Base-by-base conservation (phyloP, 345 rosid species). In the Angophora floribunda region DNA sequence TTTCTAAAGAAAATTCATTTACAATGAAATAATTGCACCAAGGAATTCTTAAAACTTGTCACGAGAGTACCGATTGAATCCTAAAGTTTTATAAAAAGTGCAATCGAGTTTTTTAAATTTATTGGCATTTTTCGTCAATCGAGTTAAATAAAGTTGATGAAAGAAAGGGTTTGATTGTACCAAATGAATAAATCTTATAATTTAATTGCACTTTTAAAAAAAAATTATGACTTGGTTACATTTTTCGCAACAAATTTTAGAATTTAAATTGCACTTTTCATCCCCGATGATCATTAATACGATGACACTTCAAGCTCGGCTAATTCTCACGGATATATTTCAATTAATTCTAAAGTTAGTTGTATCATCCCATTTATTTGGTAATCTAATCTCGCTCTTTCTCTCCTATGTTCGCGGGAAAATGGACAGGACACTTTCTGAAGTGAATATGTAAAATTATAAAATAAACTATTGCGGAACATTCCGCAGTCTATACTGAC, bases 161-260 rank as follows among this genome's bases (percentile, higher is more conserved):
- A 55, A 55, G 28, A 26, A 61, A 26, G 11, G 7, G 0, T 0
- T 10, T 61, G 28, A 61, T 61, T 61, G 32, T 15, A 61, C 15
- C 0, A 12, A 3, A 3, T 28, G 7, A 6, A 61, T 61, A 28
- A 61, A 7, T 26, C 26, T 59, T 10, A 59, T 2, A 3, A 0
- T 26, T 59, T 10, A 26, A 59, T 24, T 24, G 3, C 13, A 59
- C 4, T 59, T 57, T 59, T 36, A 36, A 36, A 1, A 26, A 59
- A 26, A 0, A 10, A 26, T 26, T 11, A 26, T 0, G 28, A 59
- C 0, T 59, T 7, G 26, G 10, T 26, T 26, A 0, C 3, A 26
- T 1, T 0, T 36, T 59, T 59, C 2, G 11, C 24, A 1, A 26
- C 1, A 26, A 59, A 1, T 24, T 59, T 2, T 0, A 12, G 1